phyloP scores from a whole-genome alignment of 2,329 filamentous ascomycete genomes.

The Myriosclerotinia curreyana region DNA sequence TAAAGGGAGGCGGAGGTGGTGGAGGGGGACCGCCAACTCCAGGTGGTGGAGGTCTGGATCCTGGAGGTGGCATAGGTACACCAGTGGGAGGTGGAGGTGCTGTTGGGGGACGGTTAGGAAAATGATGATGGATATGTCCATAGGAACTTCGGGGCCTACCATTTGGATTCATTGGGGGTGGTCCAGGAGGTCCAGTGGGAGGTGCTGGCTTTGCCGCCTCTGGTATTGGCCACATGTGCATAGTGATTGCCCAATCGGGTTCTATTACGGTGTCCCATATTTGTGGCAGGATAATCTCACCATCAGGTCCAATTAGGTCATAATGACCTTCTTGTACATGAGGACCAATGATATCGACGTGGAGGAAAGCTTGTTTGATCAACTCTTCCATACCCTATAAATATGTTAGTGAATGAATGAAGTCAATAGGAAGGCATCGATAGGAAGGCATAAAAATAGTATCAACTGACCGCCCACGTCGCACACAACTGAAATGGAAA shows the following conservation, averaged over 20 bases:
- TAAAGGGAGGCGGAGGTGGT: slow-evolving; percentile 13
- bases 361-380: slow-evolving; percentile 78
- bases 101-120: slow-evolving; percentile 21
- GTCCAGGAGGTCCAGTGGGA: slow-evolving; percentile 23
- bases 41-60: slow-evolving; percentile 22
- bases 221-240: slow-evolving; percentile 64
- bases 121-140: slow-evolving; percentile 24
- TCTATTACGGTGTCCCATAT: slow-evolving; percentile 81
- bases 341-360: slow-evolving; percentile 72
- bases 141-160: slow-evolving; percentile 24
- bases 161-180: slow-evolving; percentile 19
- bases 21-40: slow-evolving; percentile 19
- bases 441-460: no score
- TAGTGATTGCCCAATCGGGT: slow-evolving; percentile 70
- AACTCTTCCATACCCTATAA: slow-evolving; percentile 78
- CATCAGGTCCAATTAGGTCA: slow-evolving; percentile 74
- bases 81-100: slow-evolving; percentile 25
- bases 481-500: slow-evolving; percentile 85
- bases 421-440: slow-evolving; percentile 4
- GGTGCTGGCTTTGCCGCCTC: slow-evolving; percentile 40
- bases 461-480: slow-evolving; percentile 73
- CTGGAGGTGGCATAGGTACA: slow-evolving; percentile 8
- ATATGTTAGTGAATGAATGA: slow-evolving; percentile 31
- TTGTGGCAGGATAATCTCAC: slow-evolving; percentile 76
- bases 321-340: slow-evolving; percentile 78